Evolutionary conservation across 2,329 filamentous ascomycete genomes (phyloP), one percentile per base, ranked within the genome.

Genomic region (Chrysosporium keratinophilum): DNA sequence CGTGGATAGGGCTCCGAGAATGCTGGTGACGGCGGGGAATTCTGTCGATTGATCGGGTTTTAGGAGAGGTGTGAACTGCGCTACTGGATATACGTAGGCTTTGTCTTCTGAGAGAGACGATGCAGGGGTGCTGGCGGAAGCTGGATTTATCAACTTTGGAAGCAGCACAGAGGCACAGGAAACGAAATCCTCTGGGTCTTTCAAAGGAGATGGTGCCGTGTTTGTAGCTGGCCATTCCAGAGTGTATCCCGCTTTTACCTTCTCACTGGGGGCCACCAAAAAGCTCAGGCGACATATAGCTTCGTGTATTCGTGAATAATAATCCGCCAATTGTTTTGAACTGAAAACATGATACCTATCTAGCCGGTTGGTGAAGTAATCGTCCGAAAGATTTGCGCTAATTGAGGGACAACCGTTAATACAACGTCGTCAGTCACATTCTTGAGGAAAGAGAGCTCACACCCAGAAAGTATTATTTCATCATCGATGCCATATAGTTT

Each of bases 401-500:
- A 46, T 6, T 33, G 19, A 46, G 17, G 54, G 55, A 50, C 19
- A 35, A 49, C 54, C 55, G 48, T 55, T 51, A 44, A 43, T 35
- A 54, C 31, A 20, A 44, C 34, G 19, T 17, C 6, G 15, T 20
- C 3, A 23, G 12, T 2, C 43, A 35, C 5, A 5, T 23, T n/a
- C n/a, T n/a, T 20, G 5, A 23, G 49, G 20, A 14, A 35, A 53
- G 20, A 45, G 48, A 52, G 17, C 49, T 52, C 74, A 58, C 78
- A 88, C 81, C 89, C 90, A 6, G 90, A 95, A 63, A 98, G 81
- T 59, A 98, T 91, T 55, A 98, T 85, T 68, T 95, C 89, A 64
- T 98, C 89, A 63, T 98, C 93, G 19, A 95, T 75, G 0, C 93
- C 93, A 62, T 98, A 98, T 0, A 98, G 76, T 76, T 98, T 98